Conservation (phyloP, 345 rosid species). For the Populus simonii region DNA sequence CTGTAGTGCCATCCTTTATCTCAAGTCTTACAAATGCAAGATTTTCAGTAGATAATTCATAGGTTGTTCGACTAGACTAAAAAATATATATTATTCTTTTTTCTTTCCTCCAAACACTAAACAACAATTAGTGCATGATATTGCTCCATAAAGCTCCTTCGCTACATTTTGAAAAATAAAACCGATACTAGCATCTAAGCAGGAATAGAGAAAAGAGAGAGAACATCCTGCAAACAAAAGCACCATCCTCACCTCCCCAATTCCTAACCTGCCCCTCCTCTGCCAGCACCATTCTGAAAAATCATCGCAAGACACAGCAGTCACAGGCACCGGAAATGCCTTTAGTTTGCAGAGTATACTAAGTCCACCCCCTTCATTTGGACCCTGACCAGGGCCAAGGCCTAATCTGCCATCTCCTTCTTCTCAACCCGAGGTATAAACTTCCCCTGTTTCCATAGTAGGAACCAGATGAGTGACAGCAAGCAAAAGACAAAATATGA, state of each 20-base stretch:
- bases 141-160: neutral
- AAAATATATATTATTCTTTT: neutral
- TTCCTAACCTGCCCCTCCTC: conserved; percentile 84
- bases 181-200: neutral
- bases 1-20: no score
- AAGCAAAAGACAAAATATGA: neutral
- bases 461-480: neutral
- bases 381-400: conserved; percentile 87
- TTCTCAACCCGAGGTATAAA: conserved; percentile 91
- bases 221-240: neutral
- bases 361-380: conserved; percentile 87
- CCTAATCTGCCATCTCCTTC: conserved; percentile 97
- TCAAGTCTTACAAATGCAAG: no score
- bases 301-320: conserved; percentile 86
- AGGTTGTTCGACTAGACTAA: no score
- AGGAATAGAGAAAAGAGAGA: neutral
- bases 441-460: conserved; percentile 51
- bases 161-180: neutral
- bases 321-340: conserved; percentile 57
- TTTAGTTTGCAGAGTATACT: conserved; percentile 82
- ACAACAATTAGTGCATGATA: neutral
- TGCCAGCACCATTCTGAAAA: conserved; percentile 79
- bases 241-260: conserved; percentile 66
- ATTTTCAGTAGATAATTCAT: no score
- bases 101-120: neutral